Evolutionary conservation across 1,284 basidiomycete genomes (phyloP).

Genomic region (Coniferiporia sulphurascens): DNA sequence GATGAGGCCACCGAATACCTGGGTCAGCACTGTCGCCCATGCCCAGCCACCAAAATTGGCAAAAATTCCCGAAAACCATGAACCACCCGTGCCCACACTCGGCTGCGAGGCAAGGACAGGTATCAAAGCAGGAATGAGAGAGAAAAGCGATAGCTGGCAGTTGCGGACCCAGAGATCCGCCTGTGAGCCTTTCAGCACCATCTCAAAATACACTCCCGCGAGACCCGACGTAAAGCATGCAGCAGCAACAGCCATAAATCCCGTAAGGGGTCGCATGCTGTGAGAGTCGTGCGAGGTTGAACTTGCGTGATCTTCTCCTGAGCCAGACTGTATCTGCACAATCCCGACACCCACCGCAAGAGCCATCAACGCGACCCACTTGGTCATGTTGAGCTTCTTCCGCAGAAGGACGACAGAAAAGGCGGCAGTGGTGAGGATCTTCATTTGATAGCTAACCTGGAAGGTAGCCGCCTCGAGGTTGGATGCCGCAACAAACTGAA

Average conservation of each 20-base stretch:
- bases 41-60: slow-evolving; percentile 88
- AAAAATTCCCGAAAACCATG: slow-evolving; percentile 48
- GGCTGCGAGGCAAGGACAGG: slow-evolving; percentile 57
- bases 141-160: slow-evolving; percentile 74
- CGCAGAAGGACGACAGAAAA: slow-evolving; percentile 85
- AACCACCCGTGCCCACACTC: slow-evolving; percentile 31
- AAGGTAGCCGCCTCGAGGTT: slow-evolving; percentile 92
- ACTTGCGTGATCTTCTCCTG: background rate
- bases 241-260: slow-evolving; percentile 60
- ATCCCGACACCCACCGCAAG: slow-evolving; percentile 88
- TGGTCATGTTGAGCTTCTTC: slow-evolving; percentile 62
- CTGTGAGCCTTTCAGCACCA: slow-evolving; percentile 69
- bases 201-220: slow-evolving; percentile 82
- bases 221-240: slow-evolving; percentile 79
- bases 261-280: slow-evolving; percentile 62
- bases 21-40: slow-evolving; percentile 85
- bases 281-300: slow-evolving; percentile 33
- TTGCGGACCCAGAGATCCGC: slow-evolving; percentile 78
- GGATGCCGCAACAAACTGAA: slow-evolving; percentile 90
- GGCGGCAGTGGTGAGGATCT: slow-evolving; percentile 92
- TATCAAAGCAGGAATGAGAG: slow-evolving; percentile 66
- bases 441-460: slow-evolving; percentile 92
- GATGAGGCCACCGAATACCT: slow-evolving; percentile 90
- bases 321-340: slow-evolving; percentile 74
- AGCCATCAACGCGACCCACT: slow-evolving; percentile 83